Percentiles rank a stretch among this genome's conserved stretches.
Conservation (phyloP, 106 monocot species). For the Iris macrosiphon region DNA sequence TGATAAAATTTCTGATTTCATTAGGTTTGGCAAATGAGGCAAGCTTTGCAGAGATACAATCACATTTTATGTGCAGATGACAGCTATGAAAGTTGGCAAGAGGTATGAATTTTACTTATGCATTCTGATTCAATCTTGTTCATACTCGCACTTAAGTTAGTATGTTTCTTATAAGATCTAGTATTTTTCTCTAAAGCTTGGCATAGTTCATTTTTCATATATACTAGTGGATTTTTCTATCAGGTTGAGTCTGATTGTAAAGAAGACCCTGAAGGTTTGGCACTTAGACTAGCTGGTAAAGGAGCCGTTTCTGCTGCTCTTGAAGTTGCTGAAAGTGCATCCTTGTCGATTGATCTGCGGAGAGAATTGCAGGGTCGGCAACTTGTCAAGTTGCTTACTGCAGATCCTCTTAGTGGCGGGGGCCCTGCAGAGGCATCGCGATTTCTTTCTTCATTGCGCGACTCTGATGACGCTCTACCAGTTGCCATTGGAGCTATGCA, state of each 20-base stretch:
- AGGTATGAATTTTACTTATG: constrained; percentile 33
- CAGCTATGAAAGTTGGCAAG: constrained; percentile 75
- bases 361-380: constrained; percentile 90
- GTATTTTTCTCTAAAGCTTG: too few species aligned
- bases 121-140: not conserved
- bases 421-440: constrained; percentile 90
- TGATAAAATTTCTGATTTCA: not conserved
- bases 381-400: constrained; percentile 85
- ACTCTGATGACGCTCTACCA: constrained; percentile 90
- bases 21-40: constrained; percentile 64
- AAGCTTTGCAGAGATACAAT: constrained; percentile 70
- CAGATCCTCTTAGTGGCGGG: constrained; percentile 93
- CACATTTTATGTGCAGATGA: constrained; percentile 79
- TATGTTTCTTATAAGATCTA: too few species aligned
- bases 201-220: too few species aligned
- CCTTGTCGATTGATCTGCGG: constrained; percentile 70
- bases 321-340: constrained; percentile 89
- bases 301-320: constrained; percentile 93
- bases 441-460: constrained; percentile 84
- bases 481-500: constrained; percentile 96
- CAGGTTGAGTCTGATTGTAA: constrained; percentile 88
- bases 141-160: not conserved
- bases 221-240: too few species aligned
- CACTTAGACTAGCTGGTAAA: constrained; percentile 80
- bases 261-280: constrained; percentile 86